A percentile compares a stretch with the other conserved stretches of the same genome.
phyloP scores from a whole-genome alignment of 1,139 yeast genomes.

The Yamadazyma taylorii region DNA sequence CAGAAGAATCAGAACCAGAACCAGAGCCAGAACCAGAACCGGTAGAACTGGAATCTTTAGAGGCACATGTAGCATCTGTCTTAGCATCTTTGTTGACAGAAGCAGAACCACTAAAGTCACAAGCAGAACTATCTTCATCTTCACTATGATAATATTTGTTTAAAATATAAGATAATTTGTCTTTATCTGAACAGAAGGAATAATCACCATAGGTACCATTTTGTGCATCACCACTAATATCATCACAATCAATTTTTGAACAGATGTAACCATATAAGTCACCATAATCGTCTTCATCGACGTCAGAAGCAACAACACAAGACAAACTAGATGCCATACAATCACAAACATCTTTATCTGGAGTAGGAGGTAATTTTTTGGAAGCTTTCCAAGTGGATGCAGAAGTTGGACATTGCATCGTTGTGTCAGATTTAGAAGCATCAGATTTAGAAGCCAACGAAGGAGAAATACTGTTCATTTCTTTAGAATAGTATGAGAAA shows the following conservation, averaged over 20 bases:
- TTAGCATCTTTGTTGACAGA: constrained; percentile 41
- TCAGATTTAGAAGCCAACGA: constrained; percentile 32
- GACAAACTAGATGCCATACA: constrained; percentile 35
- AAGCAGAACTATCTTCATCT: constrained; percentile 47
- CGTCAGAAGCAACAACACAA: constrained; percentile 37
- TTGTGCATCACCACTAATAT: constrained; percentile 60
- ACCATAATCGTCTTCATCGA: constrained; percentile 33
- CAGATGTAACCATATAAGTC: constrained; percentile 37
- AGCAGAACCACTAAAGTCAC: constrained; percentile 71
- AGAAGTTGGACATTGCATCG: constrained; percentile 32
- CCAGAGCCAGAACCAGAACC: constrained; percentile 24
- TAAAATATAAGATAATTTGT: constrained; percentile 61
- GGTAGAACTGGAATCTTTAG: constrained; percentile 35
- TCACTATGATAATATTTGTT: constrained; percentile 57
- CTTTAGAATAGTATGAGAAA: constrained; percentile 53
- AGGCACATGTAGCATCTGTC: constrained; percentile 56
- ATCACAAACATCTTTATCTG: constrained; percentile 38
- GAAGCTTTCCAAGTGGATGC: constrained; percentile 42
- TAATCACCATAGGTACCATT: constrained; percentile 62
- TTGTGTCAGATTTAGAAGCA: constrained; percentile 24
- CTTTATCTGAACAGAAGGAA: constrained; percentile 59
- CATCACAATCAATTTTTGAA: constrained; percentile 38
- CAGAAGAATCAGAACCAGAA: constrained; percentile 22
- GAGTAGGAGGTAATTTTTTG: constrained; percentile 45
- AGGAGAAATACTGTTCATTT: constrained; percentile 50